Evolutionary conservation across 768 basidiomycete genomes (phyloP).

Genomic region (Coprinopsis cinerea): DNA sequence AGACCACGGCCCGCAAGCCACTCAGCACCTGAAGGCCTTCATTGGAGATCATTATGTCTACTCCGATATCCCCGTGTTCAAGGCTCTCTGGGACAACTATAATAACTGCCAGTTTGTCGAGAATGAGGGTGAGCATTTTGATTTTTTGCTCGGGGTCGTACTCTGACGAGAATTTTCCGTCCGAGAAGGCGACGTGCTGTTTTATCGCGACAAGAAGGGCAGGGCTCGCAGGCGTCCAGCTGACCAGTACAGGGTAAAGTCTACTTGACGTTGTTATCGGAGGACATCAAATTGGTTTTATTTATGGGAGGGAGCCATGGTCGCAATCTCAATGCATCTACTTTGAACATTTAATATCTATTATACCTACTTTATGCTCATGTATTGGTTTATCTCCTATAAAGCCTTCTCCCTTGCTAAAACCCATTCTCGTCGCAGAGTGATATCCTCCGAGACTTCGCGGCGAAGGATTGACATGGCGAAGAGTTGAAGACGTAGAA

Average conservation of each 20-base stretch:
- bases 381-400: too few species aligned
- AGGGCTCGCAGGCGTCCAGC: slow-evolving; percentile 30
- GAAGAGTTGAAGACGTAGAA: neutral
- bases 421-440: too few species aligned
- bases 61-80: slow-evolving; percentile 34
- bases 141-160: neutral
- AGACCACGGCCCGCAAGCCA: slow-evolving; percentile 50
- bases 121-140: slow-evolving; percentile 34
- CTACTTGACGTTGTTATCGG: neutral
- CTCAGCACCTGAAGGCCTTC: slow-evolving; percentile 40
- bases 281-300: too few species aligned
- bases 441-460: neutral
- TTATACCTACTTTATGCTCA: too few species aligned
- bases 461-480: neutral
- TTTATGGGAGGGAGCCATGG: too few species aligned
- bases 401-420: too few species aligned
- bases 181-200: slow-evolving; percentile 33
- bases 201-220: slow-evolving; percentile 41
- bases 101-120: slow-evolving; percentile 55
- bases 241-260: slow-evolving; percentile 12
- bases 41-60: slow-evolving; percentile 46
- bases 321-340: too few species aligned
- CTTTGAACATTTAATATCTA: too few species aligned
- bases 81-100: slow-evolving; percentile 49
- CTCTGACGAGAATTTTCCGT: neutral